Percentiles rank a stretch among this genome's conserved stretches.
These are phyloP conservation scores for Daldinia loculata DNA, from an alignment of 495 filamentous ascomycete genomes.

Conservation along the genomic window DNA sequence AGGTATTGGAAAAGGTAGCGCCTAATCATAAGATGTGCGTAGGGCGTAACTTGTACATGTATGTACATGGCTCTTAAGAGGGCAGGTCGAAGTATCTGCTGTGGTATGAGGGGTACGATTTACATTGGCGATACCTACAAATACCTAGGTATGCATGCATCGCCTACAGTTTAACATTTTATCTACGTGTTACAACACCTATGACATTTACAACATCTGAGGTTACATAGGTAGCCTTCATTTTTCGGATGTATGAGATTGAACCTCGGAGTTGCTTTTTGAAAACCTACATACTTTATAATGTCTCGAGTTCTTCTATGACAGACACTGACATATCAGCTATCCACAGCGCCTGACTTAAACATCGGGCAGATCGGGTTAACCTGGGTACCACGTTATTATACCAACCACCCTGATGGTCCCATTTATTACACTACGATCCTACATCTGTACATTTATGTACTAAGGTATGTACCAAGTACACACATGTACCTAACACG, in stretches of 20 bases:
- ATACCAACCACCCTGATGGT: conserved; percentile 29
- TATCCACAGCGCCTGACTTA: neutral
- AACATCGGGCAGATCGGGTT: conserved; percentile 9
- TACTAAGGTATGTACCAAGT: conserved; percentile 13
- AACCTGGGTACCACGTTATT: conserved; percentile 24
- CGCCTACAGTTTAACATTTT: neutral
- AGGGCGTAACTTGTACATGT: neutral
- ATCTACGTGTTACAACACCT: neutral
- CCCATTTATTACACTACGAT: conserved; percentile 27
- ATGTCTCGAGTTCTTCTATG: neutral
- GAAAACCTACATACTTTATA: neutral
- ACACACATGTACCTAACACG: neutral
- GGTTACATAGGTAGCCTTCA: no score
- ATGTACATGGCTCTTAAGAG: conserved; percentile 21
- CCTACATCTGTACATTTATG: conserved; percentile 2
- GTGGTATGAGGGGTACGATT: neutral
- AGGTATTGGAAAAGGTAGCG: conserved; percentile 8
- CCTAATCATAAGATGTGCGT: neutral
- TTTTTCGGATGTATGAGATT: no score
- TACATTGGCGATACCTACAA: neutral
- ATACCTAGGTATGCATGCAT: neutral
- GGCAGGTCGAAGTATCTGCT: conserved; percentile 20
- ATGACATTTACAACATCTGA: neutral
- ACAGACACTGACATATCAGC: conserved; percentile 1
- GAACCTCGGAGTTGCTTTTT: neutral